Percentiles rank a stretch among this genome's conserved stretches.
Evolutionary conservation across 2,329 filamentous ascomycete genomes (phyloP).

Genomic region (Gliomastix tumulicola): DNA sequence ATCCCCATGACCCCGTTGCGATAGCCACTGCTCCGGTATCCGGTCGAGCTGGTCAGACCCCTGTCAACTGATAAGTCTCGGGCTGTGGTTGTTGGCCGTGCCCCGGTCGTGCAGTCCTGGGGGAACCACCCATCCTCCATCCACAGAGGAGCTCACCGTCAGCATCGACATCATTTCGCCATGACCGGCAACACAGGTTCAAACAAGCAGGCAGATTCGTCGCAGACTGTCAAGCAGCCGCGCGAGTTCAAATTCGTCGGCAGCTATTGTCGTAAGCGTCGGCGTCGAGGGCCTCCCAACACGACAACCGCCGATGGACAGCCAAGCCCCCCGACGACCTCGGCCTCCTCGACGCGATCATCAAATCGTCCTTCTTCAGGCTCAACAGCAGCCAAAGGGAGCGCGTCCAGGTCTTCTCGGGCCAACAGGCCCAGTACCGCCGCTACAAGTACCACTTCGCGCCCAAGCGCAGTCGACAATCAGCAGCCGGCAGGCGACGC

Average conservation of each 20-base stretch:
- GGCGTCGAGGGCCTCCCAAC: constrained; percentile 2
- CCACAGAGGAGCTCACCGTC: background rate
- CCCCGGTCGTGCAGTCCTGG: background rate
- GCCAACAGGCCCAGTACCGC: background rate
- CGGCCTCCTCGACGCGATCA: background rate
- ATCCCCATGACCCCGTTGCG: too few relatives aligned
- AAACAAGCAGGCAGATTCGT: background rate
- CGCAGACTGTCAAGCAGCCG: background rate
- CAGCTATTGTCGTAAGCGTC: constrained; percentile 11
- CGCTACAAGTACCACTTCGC: background rate
- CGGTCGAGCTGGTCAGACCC: too few relatives aligned
- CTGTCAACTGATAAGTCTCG: background rate
- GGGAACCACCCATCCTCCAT: background rate
- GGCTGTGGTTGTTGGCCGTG: background rate
- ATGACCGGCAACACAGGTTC: background rate
- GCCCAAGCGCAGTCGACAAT: background rate
- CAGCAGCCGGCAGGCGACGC: background rate
- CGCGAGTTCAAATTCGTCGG: constrained; percentile 16
- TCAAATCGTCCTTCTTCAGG: background rate
- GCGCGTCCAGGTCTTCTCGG: background rate
- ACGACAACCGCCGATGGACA: background rate
- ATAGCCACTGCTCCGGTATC: too few relatives aligned
- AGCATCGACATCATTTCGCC: background rate
- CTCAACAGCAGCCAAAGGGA: background rate
- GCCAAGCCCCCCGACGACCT: background rate